phyloP scores from a whole-genome alignment of 441 rosid species.

The Euphorbia corollata region DNA sequence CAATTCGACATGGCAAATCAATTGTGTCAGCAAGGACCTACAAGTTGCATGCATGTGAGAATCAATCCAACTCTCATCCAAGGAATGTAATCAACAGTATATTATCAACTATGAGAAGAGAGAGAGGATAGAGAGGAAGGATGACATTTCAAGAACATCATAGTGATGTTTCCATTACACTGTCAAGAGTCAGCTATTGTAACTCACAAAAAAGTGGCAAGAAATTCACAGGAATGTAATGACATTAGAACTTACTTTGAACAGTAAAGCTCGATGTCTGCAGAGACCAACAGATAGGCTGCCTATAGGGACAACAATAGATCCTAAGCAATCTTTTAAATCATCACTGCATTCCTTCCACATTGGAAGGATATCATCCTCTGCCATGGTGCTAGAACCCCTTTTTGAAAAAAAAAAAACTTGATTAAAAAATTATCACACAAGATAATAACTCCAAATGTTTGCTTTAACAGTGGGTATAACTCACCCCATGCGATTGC shows the following conservation, averaged over 20 bases:
- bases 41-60: conserved; percentile 19
- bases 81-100: neutral
- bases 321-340: conserved; percentile 72
- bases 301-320: conserved; percentile 81
- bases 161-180: neutral
- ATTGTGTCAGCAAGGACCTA: conserved; percentile 84
- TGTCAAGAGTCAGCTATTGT: neutral
- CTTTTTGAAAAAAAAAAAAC: conserved; percentile 36
- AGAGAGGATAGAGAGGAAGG: no score
- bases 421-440: conserved; percentile 17
- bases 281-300: conserved; percentile 87
- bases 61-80: conserved; percentile 6
- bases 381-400: conserved; percentile 58
- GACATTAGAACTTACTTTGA: conserved; percentile 56
- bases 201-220: neutral
- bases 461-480: conserved; percentile 16
- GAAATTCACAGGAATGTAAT: neutral
- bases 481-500: conserved; percentile 89
- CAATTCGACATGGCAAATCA: conserved; percentile 94
- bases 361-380: conserved; percentile 54
- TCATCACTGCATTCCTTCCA: conserved; percentile 80
- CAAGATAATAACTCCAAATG: conserved; percentile 15
- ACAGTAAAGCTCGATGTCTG: conserved; percentile 90
- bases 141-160: neutral
- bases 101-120: conserved; percentile 7